Evolutionary conservation across 495 filamentous ascomycete genomes (phyloP).

Genomic region (Podospora bellae-mahoneyi): DNA sequence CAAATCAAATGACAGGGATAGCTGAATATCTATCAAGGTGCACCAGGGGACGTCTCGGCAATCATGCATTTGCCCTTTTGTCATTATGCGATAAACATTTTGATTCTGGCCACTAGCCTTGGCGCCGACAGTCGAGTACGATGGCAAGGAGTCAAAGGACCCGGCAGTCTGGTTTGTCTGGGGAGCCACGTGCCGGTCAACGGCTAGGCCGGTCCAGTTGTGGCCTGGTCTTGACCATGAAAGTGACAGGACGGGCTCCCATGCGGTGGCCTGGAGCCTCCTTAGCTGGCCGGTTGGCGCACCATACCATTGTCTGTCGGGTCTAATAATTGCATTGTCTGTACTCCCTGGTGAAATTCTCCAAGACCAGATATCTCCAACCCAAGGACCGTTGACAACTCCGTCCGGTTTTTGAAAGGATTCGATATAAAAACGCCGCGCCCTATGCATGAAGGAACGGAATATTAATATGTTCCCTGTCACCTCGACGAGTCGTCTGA

Average conservation of each 20-base stretch:
- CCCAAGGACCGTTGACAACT: neutral
- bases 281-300: neutral
- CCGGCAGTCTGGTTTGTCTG: neutral
- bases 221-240: neutral
- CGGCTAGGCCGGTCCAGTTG: neutral
- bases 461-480: constrained; percentile 20
- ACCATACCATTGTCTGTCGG: neutral
- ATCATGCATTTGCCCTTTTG: too few relatives aligned
- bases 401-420: constrained; percentile 8
- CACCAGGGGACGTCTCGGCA: too few relatives aligned
- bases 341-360: neutral
- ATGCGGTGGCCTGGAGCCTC: neutral
- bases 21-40: neutral
- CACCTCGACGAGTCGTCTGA: constrained; percentile 9
- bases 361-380: neutral
- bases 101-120: neutral
- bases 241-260: neutral
- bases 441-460: neutral
- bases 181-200: neutral
- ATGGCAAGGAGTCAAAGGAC: neutral
- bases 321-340: neutral
- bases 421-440: constrained; percentile 22
- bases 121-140: neutral
- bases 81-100: too few relatives aligned
- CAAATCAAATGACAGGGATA: neutral